Evolutionary conservation across 2,329 filamentous ascomycete species (phyloP), one percentile per base, ranked within the genome.

Genomic region (Zalaria obscura): DNA sequence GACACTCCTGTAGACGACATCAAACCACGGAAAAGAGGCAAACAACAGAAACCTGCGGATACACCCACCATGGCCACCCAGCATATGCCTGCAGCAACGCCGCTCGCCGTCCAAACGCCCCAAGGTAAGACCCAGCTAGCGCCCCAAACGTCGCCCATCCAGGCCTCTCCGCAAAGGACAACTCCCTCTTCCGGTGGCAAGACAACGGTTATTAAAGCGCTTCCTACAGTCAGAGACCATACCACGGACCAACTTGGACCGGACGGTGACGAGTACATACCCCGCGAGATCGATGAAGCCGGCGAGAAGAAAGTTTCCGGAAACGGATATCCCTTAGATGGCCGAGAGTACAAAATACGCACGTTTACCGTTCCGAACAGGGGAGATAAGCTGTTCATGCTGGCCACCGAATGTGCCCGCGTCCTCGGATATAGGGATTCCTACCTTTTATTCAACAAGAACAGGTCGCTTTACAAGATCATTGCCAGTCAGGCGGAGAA

Each of bases 401-500:
- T 98, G 40, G 91, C 91, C 31, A 98, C 91, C 10, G 91, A 98
- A 64, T 96, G 91, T 58, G 91, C 91, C 25, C 78, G 91, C 50
- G 87, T 95, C 3, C 70, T 96, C 25, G 84, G 87, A 37, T 98
- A 98, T 60, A 76, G 91, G 46, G 91, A 98, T 61, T 95, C 88
- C n/a, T 98, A 98, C 60, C 71, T 98, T 31, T 69, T 98, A 10
- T 98, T 98, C 69, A 96, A 96, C 73, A 95, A 96, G 67, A 96
- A 98, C 61, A 75, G 89, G 50, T 96, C 91, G 2, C 69, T 98
- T 5, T 93, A 76, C 71, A 98, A 98, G 65, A 98, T 98, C 56
- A 98, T 98, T 54, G 89, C 89, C 43, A 93, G 83, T 47, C 89
- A 96, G 59, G 70, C 81, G 27, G 91, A 98, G 60, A 98, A 98